A percentile compares a stretch with the other conserved stretches of the same genome.
phyloP scores from a whole-genome alignment of 2,329 filamentous ascomycete genomes.

The Anisogramma anomala region DNA sequence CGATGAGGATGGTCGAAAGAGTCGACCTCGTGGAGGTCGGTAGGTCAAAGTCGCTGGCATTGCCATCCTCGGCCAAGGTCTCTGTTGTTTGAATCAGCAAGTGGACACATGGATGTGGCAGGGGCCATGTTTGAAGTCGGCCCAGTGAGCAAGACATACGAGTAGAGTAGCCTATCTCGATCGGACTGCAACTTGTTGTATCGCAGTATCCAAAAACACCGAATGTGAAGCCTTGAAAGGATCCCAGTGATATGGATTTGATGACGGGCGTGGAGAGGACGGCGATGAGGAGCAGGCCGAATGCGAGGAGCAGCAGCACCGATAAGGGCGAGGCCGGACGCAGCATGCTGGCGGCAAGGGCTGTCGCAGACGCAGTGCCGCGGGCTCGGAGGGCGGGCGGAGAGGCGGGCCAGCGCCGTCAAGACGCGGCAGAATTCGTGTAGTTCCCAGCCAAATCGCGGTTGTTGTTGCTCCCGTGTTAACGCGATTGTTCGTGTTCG shows the following conservation, averaged over 20 bases:
- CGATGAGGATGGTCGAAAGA: slow-evolving; percentile 79
- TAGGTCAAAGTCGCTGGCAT: slow-evolving; percentile 41
- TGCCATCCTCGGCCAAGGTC: slow-evolving; percentile 8
- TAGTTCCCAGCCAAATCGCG: slow-evolving; percentile 3
- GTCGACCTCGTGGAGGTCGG: slow-evolving; percentile 41
- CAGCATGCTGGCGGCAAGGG: slow-evolving; percentile 50
- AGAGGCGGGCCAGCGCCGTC: slow-evolving; percentile 29
- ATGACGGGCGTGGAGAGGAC: slow-evolving; percentile 89
- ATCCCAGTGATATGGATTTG: slow-evolving; percentile 70
- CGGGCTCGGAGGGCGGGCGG: slow-evolving; percentile 8
- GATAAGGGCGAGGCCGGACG: slow-evolving; percentile 87
- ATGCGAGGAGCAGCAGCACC: slow-evolving; percentile 72
- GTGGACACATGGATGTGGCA: background rate
- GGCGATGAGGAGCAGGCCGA: slow-evolving; percentile 72
- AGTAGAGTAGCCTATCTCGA: slow-evolving; percentile 76
- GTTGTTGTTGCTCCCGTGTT: background rate
- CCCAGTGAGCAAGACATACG: slow-evolving; percentile 42
- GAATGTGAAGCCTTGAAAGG: slow-evolving; percentile 65
- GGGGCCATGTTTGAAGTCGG: background rate
- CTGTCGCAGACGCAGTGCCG: slow-evolving; percentile 16
- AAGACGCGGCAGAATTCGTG: slow-evolving; percentile 30
- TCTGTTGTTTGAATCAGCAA: slow-evolving; percentile 1
- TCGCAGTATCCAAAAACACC: slow-evolving; percentile 89
- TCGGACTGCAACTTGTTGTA: slow-evolving; percentile 51
- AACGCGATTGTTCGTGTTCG: background rate